Evolutionary conservation across 495 filamentous ascomycete species (phyloP).

Genomic region (Tuber magnatum): DNA sequence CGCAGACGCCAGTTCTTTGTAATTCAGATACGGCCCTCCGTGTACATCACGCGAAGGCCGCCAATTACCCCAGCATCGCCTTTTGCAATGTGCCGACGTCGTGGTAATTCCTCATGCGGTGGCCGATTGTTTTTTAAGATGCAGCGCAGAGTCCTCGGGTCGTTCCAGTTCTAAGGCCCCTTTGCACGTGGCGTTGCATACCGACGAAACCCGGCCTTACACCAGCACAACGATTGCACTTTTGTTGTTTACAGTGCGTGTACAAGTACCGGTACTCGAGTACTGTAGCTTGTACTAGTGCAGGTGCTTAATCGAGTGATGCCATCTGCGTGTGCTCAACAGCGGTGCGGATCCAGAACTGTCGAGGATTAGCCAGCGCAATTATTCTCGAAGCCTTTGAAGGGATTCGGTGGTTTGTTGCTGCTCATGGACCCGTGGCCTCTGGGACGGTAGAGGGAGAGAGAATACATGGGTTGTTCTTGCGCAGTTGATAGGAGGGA

Average conservation of each 20-base stretch:
- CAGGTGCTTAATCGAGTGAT: background rate
- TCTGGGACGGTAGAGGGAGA: background rate
- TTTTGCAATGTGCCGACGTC: background rate
- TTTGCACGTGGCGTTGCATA: background rate
- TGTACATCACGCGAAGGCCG: background rate
- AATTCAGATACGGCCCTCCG: background rate
- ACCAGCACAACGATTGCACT: too few species aligned
- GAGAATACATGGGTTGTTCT: background rate
- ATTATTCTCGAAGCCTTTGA: background rate
- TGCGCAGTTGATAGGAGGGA: background rate
- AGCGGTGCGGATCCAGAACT: background rate
- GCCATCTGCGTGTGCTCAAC: background rate
- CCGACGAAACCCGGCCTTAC: background rate
- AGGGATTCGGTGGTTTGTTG: background rate
- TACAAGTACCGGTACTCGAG: too few species aligned
- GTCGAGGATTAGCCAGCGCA: background rate
- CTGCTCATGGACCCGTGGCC: background rate
- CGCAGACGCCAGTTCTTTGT: too few species aligned
- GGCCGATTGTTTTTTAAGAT: background rate
- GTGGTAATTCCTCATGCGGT: background rate
- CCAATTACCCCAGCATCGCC: background rate
- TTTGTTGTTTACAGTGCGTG: too few species aligned
- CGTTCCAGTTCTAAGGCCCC: background rate
- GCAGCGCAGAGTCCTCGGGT: background rate
- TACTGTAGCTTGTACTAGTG: too few species aligned